phyloP scores from a whole-genome alignment of 768 basidiomycete species.

The Lactifluus pinguis region DNA sequence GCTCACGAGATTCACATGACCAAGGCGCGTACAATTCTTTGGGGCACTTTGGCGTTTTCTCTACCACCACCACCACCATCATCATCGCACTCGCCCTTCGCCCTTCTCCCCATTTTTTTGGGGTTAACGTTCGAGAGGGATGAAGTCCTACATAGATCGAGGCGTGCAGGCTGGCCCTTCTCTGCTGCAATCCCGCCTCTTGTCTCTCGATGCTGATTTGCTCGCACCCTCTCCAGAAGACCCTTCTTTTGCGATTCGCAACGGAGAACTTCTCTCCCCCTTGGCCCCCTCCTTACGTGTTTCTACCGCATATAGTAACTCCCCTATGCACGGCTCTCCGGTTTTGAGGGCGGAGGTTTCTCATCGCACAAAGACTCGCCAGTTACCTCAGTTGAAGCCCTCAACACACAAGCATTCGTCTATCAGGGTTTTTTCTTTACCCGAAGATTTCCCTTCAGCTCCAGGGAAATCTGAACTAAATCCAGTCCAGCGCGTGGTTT shows the following conservation, averaged over 20 bases:
- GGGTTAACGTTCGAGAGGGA: neutral
- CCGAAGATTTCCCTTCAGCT: slow-evolving; percentile 8
- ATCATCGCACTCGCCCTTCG: neutral
- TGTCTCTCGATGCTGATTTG: neutral
- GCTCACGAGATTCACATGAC: slow-evolving; percentile 3
- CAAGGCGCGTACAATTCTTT: slow-evolving; percentile 7
- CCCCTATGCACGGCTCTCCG: neutral
- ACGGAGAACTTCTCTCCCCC: neutral
- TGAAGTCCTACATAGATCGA: slow-evolving; percentile 15
- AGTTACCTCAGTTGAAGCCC: slow-evolving; percentile 14
- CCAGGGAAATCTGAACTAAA: neutral
- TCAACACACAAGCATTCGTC: slow-evolving; percentile 1
- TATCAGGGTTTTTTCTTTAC: slow-evolving; percentile 16
- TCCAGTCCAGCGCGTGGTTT: slow-evolving; percentile 12
- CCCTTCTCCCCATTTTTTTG: too few relatives aligned
- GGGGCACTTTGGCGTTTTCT: neutral
- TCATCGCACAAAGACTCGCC: slow-evolving; percentile 11
- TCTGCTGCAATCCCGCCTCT: neutral
- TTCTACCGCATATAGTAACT: slow-evolving; percentile 18
- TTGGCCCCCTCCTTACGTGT: neutral
- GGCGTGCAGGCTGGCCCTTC: slow-evolving; percentile 18
- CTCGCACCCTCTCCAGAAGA: neutral
- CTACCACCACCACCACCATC: neutral
- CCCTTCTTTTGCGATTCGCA: neutral
- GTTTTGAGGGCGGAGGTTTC: neutral